Evolutionary conservation across 202 grass and related monocot genomes (phyloP), one percentile per base, ranked within the genome.

Genomic region (Hordeum pubiflorum): DNA sequence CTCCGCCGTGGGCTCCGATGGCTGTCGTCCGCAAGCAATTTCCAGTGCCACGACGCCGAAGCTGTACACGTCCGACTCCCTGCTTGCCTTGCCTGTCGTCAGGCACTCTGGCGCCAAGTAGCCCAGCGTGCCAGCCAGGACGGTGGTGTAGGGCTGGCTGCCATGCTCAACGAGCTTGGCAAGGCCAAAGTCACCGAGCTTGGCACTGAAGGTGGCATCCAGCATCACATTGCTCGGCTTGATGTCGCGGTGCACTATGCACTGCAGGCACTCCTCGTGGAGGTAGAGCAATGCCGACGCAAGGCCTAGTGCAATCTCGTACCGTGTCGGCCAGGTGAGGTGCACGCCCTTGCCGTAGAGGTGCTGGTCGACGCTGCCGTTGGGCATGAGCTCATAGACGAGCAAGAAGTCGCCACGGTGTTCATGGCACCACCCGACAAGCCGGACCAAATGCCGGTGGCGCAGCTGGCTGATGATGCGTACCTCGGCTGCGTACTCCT

Each of bases 201-300:
- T 97, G 6, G 90, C 91, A 21, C 61, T 69, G 89, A 97, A 97
- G 2, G 88, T 59, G 22, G 88, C 81, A 69, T 97, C 91, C 39
- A 97, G 86, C 93, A 91, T 93, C 74, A 97, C 86, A 14, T 97
- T 97, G 76, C 91, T 93, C 2, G 88, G 85, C 85, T 97, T 97
- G 69, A 93, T 77, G 55, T 97, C 91, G 1, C 91, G 83, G 75
- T 97, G 93, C 36, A 97, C 81, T 31, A 97, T 32, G 61, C 90
- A 91, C 56, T 84, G 89, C 9, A 18, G 24, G 54, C 88, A 91
- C 72, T 91, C 91, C 76, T 93, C 88, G 60, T 97, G 91, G 20
- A 91, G 93, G 86, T 93, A 93, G 72, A 97, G 88, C 77, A 93
- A 11, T 3, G 88, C 88, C 29, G 91, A 91, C 5, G 93, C 90